Evolutionary conservation across 352 stramenopile genomes (phyloP), one percentile per base, ranked within the genome.

Genomic region (Globisporangium paroecandrum): DNA sequence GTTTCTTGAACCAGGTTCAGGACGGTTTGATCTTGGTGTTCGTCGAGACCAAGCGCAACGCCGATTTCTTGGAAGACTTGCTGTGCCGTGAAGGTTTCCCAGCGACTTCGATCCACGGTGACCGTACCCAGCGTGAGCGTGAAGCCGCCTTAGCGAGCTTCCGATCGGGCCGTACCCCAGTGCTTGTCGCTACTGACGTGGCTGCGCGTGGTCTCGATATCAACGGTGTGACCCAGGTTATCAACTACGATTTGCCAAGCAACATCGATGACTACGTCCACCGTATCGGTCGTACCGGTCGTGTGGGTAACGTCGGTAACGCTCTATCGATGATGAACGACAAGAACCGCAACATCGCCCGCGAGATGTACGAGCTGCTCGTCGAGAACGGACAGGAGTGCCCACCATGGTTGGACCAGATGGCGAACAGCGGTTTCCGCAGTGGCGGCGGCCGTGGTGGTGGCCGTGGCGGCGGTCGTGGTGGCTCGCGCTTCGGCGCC

Each of bases 191-290:
- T 2, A 99, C 98, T 25, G 98, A 99, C 77, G 97, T 99, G 10
- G 97, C 97, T 29, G 93, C 97, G 12, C 89, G 98, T 82, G 98
- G 98, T 79, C 83, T 99, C n/a, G 98, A 99, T 85, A 99, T 99
- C 76, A 93, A 90, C 58, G 90, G 98, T 77, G 96, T 99, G 59
- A 98, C 93, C 2, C 89, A 97, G 77, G 89, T 95, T 76, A 97
- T 99, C 68, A 99, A 99, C 77, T 99, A 98, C 74, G 97, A 99
- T 81, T 85, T 99, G 64, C 97, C 98, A 38, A 98, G 90, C 76
- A 99, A 98, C 89, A 98, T 99, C 69, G 97, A 99, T 65, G 93
- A 98, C 79, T 99, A 99, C 78, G 97, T 99, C 9, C 98, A 99
- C 79, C 88, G 98, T 77, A 99, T 99, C 78, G 98, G 98, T 71